phyloP scores from a whole-genome alignment of 192 early-diverging fungal species.

The Coemansia biformis region DNA sequence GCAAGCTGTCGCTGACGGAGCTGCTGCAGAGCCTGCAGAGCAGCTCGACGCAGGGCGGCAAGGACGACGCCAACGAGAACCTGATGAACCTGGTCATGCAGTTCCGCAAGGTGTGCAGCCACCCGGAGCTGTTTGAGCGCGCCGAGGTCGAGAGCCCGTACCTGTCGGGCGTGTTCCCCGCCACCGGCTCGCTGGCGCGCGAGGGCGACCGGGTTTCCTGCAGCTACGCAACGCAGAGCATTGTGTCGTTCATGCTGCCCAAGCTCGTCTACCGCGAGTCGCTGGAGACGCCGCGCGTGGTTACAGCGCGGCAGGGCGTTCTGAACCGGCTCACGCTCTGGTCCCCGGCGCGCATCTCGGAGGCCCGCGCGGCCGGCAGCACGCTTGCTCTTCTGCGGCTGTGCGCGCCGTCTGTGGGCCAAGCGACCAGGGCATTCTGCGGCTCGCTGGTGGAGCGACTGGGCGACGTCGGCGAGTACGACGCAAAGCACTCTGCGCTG shows the following conservation, averaged over 20 bases:
- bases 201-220: slow-evolving; percentile 57
- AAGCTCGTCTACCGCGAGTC: slow-evolving; percentile 61
- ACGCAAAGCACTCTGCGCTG: background rate
- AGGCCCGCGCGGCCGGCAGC: slow-evolving; percentile 3
- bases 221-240: slow-evolving; percentile 59
- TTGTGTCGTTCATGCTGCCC: slow-evolving; percentile 61
- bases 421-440: slow-evolving; percentile 18
- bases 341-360: slow-evolving; percentile 19
- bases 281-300: slow-evolving; percentile 22
- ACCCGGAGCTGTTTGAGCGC: slow-evolving; percentile 83
- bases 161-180: slow-evolving; percentile 55
- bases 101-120: slow-evolving; percentile 86
- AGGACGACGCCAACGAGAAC: slow-evolving; percentile 69
- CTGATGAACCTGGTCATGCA: slow-evolving; percentile 95
- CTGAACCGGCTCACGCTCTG: slow-evolving; percentile 29
- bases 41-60: slow-evolving; percentile 38
- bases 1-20: slow-evolving; percentile 74
- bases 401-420: slow-evolving; percentile 26
- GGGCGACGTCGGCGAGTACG: slow-evolving; percentile 10
- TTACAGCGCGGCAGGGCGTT: slow-evolving; percentile 12
- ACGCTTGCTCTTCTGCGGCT: slow-evolving; percentile 33
- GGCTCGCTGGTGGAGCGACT: slow-evolving; percentile 20
- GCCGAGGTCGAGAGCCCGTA: slow-evolving; percentile 74
- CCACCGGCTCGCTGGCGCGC: slow-evolving; percentile 57
- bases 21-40: slow-evolving; percentile 64